These are phyloP conservation scores for Alternaria solani DNA, from an alignment of 2,329 filamentous ascomycete species.

Conservation along the genomic window DNA sequence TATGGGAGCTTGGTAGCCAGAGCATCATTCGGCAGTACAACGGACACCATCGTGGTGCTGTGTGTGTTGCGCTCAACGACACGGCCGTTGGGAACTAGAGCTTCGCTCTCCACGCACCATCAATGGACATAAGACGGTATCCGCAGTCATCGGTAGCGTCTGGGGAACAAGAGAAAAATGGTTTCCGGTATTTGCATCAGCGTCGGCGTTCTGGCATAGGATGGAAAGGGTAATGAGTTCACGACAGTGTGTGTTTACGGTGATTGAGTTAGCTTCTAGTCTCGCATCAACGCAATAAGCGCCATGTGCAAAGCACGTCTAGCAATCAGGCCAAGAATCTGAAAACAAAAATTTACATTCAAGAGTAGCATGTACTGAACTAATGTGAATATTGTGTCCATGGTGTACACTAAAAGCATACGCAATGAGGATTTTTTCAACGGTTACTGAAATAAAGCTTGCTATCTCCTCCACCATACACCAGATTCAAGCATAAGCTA, in stretches of 20 bases:
- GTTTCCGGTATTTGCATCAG: conserved; percentile 14
- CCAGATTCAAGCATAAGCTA: not conserved
- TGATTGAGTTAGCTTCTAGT: not conserved
- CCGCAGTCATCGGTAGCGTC: not conserved
- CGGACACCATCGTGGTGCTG: conserved; percentile 88
- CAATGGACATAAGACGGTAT: not conserved
- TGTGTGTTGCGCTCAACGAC: conserved; percentile 92
- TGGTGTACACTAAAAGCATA: not conserved
- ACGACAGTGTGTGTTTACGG: conserved; percentile 6
- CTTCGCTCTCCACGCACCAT: not conserved
- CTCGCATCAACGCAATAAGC: not conserved
- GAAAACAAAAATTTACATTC: not conserved
- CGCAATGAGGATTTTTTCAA: not conserved
- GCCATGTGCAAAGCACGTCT: not conserved
- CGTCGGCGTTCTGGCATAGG: conserved; percentile 13
- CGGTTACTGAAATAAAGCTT: not conserved
- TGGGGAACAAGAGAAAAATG: not conserved
- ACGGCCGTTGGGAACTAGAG: conserved; percentile 50
- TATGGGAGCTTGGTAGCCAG: conserved; percentile 89
- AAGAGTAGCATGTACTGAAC: not conserved
- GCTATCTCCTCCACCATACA: not conserved
- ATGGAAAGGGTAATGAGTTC: conserved; percentile 2
- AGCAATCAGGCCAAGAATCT: not conserved
- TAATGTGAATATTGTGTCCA: not conserved
- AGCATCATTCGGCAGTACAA: conserved; percentile 95